Conservation (phyloP, 768 basidiomycete genomes). For the Paxillus rubicundulus region DNA sequence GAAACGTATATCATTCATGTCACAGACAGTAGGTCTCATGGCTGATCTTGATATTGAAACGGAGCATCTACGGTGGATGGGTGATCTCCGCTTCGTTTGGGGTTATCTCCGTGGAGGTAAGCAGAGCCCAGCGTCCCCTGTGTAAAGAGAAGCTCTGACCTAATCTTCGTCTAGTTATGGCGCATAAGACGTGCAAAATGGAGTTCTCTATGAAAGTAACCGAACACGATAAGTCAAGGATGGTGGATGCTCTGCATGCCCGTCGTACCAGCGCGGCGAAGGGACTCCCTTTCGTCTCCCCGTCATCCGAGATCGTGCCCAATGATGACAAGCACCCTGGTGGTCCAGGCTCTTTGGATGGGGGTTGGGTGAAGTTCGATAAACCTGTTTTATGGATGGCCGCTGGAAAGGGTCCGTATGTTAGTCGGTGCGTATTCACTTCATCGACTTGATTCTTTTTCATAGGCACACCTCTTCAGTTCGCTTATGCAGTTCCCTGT, state of each 20-base stretch:
- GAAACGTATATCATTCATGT: slow-evolving; percentile 74
- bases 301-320: slow-evolving; percentile 10
- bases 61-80: slow-evolving; percentile 85
- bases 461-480: slow-evolving; percentile 30
- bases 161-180: slow-evolving; percentile 44
- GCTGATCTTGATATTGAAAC: slow-evolving; percentile 84
- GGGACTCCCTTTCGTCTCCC: slow-evolving; percentile 5
- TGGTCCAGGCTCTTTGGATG: slow-evolving; percentile 38
- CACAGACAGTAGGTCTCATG: slow-evolving; percentile 79
- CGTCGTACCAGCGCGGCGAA: slow-evolving; percentile 29
- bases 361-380: slow-evolving; percentile 71
- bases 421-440: slow-evolving; percentile 47
- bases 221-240: slow-evolving; percentile 66
- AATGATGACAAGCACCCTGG: slow-evolving; percentile 13
- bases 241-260: slow-evolving; percentile 52
- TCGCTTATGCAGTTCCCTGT: slow-evolving; percentile 85
- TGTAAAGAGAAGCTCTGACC: neutral
- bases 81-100: slow-evolving; percentile 70
- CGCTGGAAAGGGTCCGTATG: slow-evolving; percentile 79
- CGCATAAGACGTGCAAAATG: slow-evolving; percentile 63
- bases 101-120: slow-evolving; percentile 71
- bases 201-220: slow-evolving; percentile 69
- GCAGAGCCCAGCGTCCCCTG: slow-evolving; percentile 14
- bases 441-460: neutral
- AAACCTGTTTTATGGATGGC: slow-evolving; percentile 68